Base-by-base conservation (phyloP, 352 stramenopile species). In the Pythium phragmiticola region DNA sequence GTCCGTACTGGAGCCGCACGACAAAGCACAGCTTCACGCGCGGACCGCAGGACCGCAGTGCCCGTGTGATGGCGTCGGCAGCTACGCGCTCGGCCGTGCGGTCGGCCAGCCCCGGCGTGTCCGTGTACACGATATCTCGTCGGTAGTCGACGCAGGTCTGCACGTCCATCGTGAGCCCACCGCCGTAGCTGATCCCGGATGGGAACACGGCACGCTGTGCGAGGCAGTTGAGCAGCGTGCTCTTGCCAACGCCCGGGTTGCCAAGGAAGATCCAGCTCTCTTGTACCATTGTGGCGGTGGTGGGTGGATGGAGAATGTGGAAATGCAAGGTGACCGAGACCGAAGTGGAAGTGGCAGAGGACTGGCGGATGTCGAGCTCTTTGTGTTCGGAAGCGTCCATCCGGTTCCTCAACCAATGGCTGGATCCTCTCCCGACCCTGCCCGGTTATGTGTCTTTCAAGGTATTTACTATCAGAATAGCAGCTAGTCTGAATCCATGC, bases 151-250 rank as follows among this genome's bases (percentile, higher is more conserved):
- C 19, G 7, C 33, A 63, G 8, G 55, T 62, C 41, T 54, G 23
- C 12, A n/a, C 11, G 19, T 13, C 11, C 34, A 14, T 46, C 17
- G 58, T 65, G 36, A 65, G 28, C 11, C 58, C 58, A 4, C 49
- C 58, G 16, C 58, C 58, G 30, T 53, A 65, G 49, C 37, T 58
- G 9, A 65, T 17, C 37, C 58, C 58, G 9, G 58, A 57, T n/a
- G 19, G 12, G 23, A 65, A 65, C 4, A 43, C 49, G 1, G 16
- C 37, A 3, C 43, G 47, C 36, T 53, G 26, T 16, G 39, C 48
- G 36, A 65, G 49, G 58, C 58, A 65, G 41, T 65, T 65, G 48
- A 65, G 49, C 36, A 65, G 49, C 34, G 58, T 65, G 49, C 58
- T 65, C 58, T 65, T 65, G 41, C 58, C 58, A 0, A 41, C 33